Base-by-base conservation (phyloP, 169 alveolate genomes). In the Cryptosporidium baileyi region DNA sequence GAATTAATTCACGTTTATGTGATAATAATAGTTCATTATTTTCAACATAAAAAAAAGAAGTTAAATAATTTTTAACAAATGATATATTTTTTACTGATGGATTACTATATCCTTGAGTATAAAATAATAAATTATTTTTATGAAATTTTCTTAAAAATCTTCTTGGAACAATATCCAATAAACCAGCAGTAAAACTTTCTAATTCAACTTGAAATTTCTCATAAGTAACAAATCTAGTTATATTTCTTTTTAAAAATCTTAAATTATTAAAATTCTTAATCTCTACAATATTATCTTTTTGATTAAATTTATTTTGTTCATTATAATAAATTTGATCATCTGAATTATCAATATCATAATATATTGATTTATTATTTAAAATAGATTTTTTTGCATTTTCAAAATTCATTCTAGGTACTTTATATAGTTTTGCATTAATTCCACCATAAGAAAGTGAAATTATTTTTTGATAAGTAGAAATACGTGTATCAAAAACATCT, bases 91-190 rank as follows among this genome's bases (percentile, higher is more conserved):
- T 57, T 36, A 74, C 0, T 11, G 6, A 6, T 57, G 9, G 49
- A 24, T 5, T 30, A 13, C 32, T 38, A 57, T 36, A 54, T 17
- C 85, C 85, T 41, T 74, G 85, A 4, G 41, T 3, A 41, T 22
- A 74, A 17, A 17, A 32, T 17, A 24, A 34, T 32, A 74, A 44
- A 15, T 74, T 57, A 15, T 36, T 13, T 6, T 28, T 8, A 13
- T 1, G 4, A 74, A 74, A 74, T 41, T 30, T 36, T 40, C 67
- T 54, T 19, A 74, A 54, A 26, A 74, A 74, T 22, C 85, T 74
- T 38, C 43, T 74, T 0, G 85, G 85, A n/a, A 74, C 54, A 3
- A 74, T 54, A 34, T 74, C 85, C 11, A 22, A 74, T 54, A 74
- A 36, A 2, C 85, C 85, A 6, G 30, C 49, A 51, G 38, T n/a